Percentiles rank a stretch among this genome's conserved stretches.
Evolutionary conservation across 768 basidiomycete species (phyloP).

Genomic region (Auriscalpium orientale): DNA sequence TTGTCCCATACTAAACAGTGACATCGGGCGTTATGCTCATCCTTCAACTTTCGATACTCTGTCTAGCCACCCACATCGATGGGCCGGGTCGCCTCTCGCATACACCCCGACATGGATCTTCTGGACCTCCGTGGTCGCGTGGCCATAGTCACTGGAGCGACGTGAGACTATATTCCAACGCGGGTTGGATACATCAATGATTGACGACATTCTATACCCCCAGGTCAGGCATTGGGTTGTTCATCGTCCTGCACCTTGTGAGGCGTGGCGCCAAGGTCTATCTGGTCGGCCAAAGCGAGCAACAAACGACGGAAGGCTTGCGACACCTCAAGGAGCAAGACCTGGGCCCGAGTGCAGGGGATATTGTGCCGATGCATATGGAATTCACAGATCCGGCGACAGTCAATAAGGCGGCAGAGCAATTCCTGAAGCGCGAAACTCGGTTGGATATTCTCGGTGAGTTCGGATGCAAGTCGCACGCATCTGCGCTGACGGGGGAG

Average conservation of each 20-base stretch:
- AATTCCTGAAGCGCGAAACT: constrained; percentile 31
- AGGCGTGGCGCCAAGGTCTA: constrained; percentile 36
- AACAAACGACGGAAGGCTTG: constrained; percentile 16
- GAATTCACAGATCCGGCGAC: constrained; percentile 31
- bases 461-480: constrained; percentile 22
- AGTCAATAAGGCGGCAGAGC: constrained; percentile 28
- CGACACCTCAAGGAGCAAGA: constrained; percentile 17
- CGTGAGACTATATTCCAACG: neutral
- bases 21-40: no score
- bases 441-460: constrained; percentile 37
- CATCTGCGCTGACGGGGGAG: neutral
- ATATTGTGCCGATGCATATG: constrained; percentile 29
- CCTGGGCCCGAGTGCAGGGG: constrained; percentile 21
- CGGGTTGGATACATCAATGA: neutral
- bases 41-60: no score
- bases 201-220: neutral
- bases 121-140: neutral
- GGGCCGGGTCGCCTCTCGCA: neutral
- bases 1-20: no score
- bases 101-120: neutral
- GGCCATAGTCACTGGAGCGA: neutral
- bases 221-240: constrained; percentile 11
- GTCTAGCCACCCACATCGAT: neutral
- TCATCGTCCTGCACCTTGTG: constrained; percentile 24
- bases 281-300: constrained; percentile 27